These are phyloP conservation scores for Pseudopyricularia javanii DNA, from an alignment of 2,329 filamentous ascomycete species.

Conservation along the genomic window DNA sequence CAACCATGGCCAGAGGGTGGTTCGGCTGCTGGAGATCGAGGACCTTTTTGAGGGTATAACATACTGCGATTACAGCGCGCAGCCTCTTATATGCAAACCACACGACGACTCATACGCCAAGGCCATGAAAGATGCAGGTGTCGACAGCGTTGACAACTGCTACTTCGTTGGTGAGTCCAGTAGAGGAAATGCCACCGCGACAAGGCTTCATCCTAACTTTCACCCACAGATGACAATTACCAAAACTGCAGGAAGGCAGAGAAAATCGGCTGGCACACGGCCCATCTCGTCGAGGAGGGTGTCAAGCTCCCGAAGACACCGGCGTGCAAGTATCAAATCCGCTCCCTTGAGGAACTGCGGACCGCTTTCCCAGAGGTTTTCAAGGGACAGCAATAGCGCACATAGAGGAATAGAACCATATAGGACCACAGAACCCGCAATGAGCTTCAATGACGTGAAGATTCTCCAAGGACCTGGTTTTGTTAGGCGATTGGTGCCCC, in stretches of 20 bases:
- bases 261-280: conserved; percentile 73
- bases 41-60: conserved; percentile 92
- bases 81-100: conserved; percentile 78
- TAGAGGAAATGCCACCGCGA: not conserved
- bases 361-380: conserved; percentile 75
- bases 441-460: not conserved
- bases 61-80: conserved; percentile 74
- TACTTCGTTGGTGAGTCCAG: conserved; percentile 74
- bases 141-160: conserved; percentile 56
- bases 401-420: not conserved
- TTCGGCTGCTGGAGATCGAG: conserved; percentile 68
- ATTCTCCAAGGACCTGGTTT: not conserved
- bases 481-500: not conserved
- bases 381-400: conserved; percentile 9
- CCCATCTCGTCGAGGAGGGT: conserved; percentile 72
- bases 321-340: conserved; percentile 65
- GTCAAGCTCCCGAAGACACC: conserved; percentile 49
- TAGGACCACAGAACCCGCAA: not conserved
- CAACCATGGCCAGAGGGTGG: conserved; percentile 73
- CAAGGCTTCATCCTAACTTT: not conserved
- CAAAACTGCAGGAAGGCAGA: conserved; percentile 69
- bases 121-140: conserved; percentile 75
- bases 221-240: conserved; percentile 65
- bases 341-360: conserved; percentile 63
- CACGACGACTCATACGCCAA: conserved; percentile 72